phyloP scores from a whole-genome alignment of 2,329 filamentous ascomycete genomes.

The Aspergillus texensis region DNA sequence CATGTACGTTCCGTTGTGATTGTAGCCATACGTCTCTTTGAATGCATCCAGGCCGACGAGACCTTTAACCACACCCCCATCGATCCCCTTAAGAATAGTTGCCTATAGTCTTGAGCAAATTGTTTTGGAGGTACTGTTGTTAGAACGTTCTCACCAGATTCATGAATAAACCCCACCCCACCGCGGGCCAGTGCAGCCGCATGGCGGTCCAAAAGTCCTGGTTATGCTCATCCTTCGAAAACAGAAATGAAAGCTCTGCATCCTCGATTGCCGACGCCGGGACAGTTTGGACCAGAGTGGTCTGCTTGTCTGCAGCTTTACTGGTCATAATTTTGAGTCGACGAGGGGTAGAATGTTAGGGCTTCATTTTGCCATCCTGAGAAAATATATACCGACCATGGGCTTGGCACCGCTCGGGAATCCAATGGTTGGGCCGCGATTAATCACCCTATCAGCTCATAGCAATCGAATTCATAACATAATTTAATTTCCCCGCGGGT shows the following conservation, averaged over 20 bases:
- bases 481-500: background rate
- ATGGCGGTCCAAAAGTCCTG: constrained; percentile 28
- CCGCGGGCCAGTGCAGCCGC: constrained; percentile 27
- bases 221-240: constrained; percentile 27
- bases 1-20: constrained; percentile 27
- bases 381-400: background rate
- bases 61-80: constrained; percentile 28
- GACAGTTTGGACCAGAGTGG: constrained; percentile 21
- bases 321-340: background rate
- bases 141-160: constrained; percentile 21
- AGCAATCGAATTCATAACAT: background rate
- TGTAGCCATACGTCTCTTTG: constrained; percentile 31
- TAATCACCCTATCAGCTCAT: background rate
- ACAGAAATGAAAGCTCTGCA: constrained; percentile 24
- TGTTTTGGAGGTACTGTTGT: background rate
- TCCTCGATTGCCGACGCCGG: constrained; percentile 18
- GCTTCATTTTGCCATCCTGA: background rate
- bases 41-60: constrained; percentile 31
- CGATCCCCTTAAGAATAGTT: constrained; percentile 27
- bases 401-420: background rate
- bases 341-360: background rate
- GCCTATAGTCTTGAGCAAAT: constrained; percentile 9
- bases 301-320: constrained; percentile 10
- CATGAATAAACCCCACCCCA: constrained; percentile 31
- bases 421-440: background rate